Base-by-base conservation (phyloP, 148 eudicot species). In the Rhododendron williamsianum region DNA sequence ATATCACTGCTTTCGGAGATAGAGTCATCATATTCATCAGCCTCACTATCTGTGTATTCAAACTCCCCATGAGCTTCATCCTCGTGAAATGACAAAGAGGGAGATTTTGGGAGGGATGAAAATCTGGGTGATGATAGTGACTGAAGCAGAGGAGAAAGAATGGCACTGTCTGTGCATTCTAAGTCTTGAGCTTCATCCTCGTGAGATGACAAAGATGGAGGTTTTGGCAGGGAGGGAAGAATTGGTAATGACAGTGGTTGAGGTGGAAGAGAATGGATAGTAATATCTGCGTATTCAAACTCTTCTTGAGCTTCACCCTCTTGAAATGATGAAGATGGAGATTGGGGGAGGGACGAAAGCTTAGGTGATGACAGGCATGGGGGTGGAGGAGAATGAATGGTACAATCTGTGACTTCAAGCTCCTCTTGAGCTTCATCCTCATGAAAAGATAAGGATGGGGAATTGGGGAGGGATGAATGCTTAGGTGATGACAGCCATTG, bases 11-110 rank as follows among this genome's bases (percentile, higher is more conserved):
- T 77, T 45, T 86, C 86, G 2, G 90, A 87, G 85, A 84, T 85
- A 45, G 87, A 82, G 58, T 86, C 87, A 58, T 90, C 92, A 72
- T 83, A 86, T 35, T 88, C 91, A 54, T 91, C 95, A 45, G 51
- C 89, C 41, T 92, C 93, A 15, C 84, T 89, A 80, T 90, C 90
- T 11, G 86, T 83, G 38, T 85, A 81, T 30, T 89, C 92, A 12
- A 84, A 88, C 85, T 89, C 92, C 58, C 77, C n/a, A 21, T 78
- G 43, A 65, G 81, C 91, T 60, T 87, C 92, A 84, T 80, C 88
- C 67, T 88, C 92, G n/a, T 81, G 79, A 71, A 91, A 89, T 49
- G 94, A 87, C 52, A 89, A 89, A 60, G 92, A 85, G 82, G 81
- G 89, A 58, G 92, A 88, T 36, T 82, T 85, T 43, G 82, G 63